Evolutionary conservation across 2,329 filamentous ascomycete genomes (phyloP), one percentile per base, ranked within the genome.

Genomic region (Aplosporella prunicola): DNA sequence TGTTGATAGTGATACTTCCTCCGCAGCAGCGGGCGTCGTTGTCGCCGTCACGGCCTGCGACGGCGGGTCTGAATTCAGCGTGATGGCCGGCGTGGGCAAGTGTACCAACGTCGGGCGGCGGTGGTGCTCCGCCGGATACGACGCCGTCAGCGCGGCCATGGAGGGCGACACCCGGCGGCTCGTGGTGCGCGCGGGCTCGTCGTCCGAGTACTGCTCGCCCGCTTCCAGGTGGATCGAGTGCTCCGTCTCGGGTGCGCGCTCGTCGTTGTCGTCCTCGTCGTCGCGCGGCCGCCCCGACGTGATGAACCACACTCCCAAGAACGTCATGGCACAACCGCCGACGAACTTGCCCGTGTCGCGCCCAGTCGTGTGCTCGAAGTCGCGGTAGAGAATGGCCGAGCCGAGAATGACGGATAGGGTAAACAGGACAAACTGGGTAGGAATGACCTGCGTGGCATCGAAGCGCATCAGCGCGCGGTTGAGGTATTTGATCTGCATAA

Each of bases 401-500:
- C 91, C 91, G 35, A 94, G 71, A 49, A 98, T 96, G 45, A 96
- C 91, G 5, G 84, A 93, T 6, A 98, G 70, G 0, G 91, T 98
- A 58, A 98, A 98, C 45, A 93, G 75, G 33, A 98, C 91, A 51
- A 98, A 98, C 53, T 98, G 91, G 10, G 91, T 91, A 0, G 91
- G 91, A 45, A 98, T 98, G 48, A 98, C 91, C 57, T 95, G 87
- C 0, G 91, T 98, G 5, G 91, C 94, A 59, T 95, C 86, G 64
- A 96, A 98, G 31, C 84, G 78, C 57, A 95, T 88, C 35, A 98
- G 68, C 1, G 81, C 80, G 35, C 76, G 83, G 64, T 96, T 98
- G 56, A 98, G 75, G 56, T 96, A 98, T 55, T 86, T 89, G 50
- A 98, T 89, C 63, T 98, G 91, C 82, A 96, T 87, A 42, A 98